Evolutionary conservation across 257 asterid species (phyloP), one percentile per base, ranked within the genome.

Genomic region (Buddleja alternifolia): DNA sequence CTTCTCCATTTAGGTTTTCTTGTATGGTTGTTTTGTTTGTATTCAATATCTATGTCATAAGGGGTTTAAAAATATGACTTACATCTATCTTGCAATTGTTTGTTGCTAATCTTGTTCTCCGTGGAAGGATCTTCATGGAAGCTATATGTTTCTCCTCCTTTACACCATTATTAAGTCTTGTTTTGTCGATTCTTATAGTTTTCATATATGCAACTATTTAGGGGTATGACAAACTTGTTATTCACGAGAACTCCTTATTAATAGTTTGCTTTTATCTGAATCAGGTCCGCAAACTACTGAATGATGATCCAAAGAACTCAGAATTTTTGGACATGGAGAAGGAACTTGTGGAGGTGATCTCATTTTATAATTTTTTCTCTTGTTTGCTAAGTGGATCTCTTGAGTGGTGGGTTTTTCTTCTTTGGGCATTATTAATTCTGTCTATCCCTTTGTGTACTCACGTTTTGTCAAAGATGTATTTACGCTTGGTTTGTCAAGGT

Each of bases 291-390:
- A 56, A 75, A 19, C 77, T 94, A 48, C 75, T 94, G 85, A 76
- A 73, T 15, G 96, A 87, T 77, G 97, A 91, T 42, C 93, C 90
- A 36, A 80, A 77, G 75, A 94, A 94, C 82, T 63, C 99, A 8
- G 99, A 94, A 47, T 91, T 77, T 71, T 54, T 85, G 80, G 99
- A 94, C 82, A 89, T 94, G 97, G 96, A 91, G 84, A 94, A 86
- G 83, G 99, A 91, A 85, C 97, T 94, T 52, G 80, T 37, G 20
- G 99, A 94, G 99, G 98, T 92, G 86, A 83, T 75, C 47, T 0
- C 11, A 73, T 73, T 69, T 59, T 41, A 14, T 36, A 55, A 63
- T 52, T 40, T 39, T 21, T n/a, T 53, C 60, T 17, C 29, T 50
- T 15, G 7, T 39, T n/a, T n/a, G n/a, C n/a, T n/a, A n/a, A n/a